phyloP scores from a whole-genome alignment of 1,284 basidiomycete species.

The Sanghuangporus baumii region DNA sequence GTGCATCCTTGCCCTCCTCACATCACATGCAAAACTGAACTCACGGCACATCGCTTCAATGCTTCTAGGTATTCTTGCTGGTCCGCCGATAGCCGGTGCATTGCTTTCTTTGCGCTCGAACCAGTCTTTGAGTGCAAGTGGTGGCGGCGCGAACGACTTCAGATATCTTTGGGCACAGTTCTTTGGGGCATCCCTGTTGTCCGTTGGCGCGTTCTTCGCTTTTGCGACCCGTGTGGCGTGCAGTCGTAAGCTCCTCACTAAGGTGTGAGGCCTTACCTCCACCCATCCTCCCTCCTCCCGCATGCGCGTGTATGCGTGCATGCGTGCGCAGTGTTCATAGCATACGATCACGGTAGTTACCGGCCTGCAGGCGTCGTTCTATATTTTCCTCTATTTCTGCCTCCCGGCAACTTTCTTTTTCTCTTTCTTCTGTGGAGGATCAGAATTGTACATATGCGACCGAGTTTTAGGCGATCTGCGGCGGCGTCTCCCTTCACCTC shows the following conservation, averaged over 20 bases:
- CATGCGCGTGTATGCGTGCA: not conserved
- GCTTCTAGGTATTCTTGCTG: slow-evolving; percentile 14
- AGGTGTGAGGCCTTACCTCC: slow-evolving; percentile 3
- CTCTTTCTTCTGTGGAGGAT: not conserved
- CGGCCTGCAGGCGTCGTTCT: not conserved
- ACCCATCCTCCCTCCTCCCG: not conserved
- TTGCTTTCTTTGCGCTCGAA: slow-evolving; percentile 8
- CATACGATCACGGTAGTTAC: not conserved
- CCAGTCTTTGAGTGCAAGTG: not conserved
- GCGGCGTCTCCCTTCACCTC: not conserved
- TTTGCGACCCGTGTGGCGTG: slow-evolving; percentile 11
- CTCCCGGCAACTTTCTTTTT: not conserved
- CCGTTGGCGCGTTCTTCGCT: slow-evolving; percentile 10
- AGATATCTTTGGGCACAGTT: slow-evolving; percentile 16
- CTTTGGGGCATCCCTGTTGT: slow-evolving; percentile 11
- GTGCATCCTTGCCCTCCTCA: not conserved
- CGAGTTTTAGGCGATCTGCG: not conserved
- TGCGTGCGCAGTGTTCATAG: not conserved
- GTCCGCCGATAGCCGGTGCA: slow-evolving; percentile 18
- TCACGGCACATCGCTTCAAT: not conserved
- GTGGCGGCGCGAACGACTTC: slow-evolving; percentile 7
- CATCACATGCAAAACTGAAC: not conserved
- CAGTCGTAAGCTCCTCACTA: not conserved
- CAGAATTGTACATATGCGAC: not conserved
- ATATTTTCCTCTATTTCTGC: not conserved